phyloP scores from a whole-genome alignment of 441 rosid species.

The Croton setiger region DNA sequence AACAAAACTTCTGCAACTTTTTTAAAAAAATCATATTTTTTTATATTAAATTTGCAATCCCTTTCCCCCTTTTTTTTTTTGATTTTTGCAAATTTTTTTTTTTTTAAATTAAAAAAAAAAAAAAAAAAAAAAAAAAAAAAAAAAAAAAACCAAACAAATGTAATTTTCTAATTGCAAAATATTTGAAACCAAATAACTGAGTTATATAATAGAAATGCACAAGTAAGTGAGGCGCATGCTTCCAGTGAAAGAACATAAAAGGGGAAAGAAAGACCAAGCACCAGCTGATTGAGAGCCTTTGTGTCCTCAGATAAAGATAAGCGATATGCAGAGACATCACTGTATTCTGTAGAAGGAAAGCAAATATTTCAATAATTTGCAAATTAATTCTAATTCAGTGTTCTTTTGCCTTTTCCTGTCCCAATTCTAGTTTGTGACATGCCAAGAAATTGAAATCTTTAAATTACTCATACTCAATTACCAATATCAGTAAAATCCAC shows the following conservation, averaged over 20 bases:
- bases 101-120: too few species aligned
- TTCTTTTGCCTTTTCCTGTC: not conserved
- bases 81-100: too few species aligned
- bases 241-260: slow-evolving; percentile 11
- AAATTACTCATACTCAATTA: not conserved
- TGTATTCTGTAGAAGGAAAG: slow-evolving; percentile 54
- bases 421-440: not conserved
- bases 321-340: slow-evolving; percentile 91
- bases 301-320: slow-evolving; percentile 96
- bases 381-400: not conserved
- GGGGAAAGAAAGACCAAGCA: slow-evolving; percentile 31
- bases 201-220: slow-evolving; percentile 5
- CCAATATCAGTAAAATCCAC: not conserved
- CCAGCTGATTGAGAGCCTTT: slow-evolving; percentile 98
- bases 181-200: slow-evolving; percentile 4
- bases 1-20: too few species aligned
- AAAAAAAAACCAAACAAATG: not conserved
- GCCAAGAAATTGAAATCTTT: not conserved
- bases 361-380: slow-evolving; percentile 4
- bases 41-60: too few species aligned
- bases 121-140: too few species aligned
- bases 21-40: too few species aligned
- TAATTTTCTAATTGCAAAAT: not conserved
- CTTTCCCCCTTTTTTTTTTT: too few species aligned
- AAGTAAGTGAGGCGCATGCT: not conserved